Evolutionary conservation across 2,329 filamentous ascomycete species (phyloP), one percentile per base, ranked within the genome.

Genomic region (Xylariaceae sp.): DNA sequence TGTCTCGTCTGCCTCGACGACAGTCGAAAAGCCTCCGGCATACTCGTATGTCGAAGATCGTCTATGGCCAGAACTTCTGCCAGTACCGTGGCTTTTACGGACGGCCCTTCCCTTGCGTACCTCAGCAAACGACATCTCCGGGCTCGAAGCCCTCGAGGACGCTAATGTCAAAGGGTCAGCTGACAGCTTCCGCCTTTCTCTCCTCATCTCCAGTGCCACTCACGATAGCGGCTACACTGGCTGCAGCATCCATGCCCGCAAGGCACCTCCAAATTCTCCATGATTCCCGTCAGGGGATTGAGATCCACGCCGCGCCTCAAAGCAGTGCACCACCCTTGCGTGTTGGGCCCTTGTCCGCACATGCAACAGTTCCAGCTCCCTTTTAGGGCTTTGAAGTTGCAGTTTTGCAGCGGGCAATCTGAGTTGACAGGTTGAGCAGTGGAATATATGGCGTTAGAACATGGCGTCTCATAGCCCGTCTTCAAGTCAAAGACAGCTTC

Each of bases 221-320:
- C 64, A 80, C 79, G 66, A 48, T 76, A 75, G 51, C 73, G 73
- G 30, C 72, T 75, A 62, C 81, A 83, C 30, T 75, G 74, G 56
- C 72, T 74, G 66, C 81, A 84, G 64, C 80, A 83, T 11, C 78
- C 79, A 60, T 84, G 81, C 55, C 80, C 79, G 58, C 81, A 84
- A 1, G 75, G 73, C 30, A 71, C 71, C 56, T 77, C 72, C 51
- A 75, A 68, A 17, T 72, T 67, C 56, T 78, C 76, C 17, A 70
- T 64, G 9, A 68, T 61, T 17, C 64, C 55, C 30, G 65, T 69
- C 23, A 65, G 55, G 13, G 65, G 66, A 47, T 71, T 70, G 62
- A 63, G 67, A 30, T 67, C 63, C 59, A 66, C 55, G 53, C 58
- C 60, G 13, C 57, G 61, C 51, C 69, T 70, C 10, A 72, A 69